Evolutionary conservation across 2,329 filamentous ascomycete species (phyloP).

Genomic region (Pseudopyricularia javanii): DNA sequence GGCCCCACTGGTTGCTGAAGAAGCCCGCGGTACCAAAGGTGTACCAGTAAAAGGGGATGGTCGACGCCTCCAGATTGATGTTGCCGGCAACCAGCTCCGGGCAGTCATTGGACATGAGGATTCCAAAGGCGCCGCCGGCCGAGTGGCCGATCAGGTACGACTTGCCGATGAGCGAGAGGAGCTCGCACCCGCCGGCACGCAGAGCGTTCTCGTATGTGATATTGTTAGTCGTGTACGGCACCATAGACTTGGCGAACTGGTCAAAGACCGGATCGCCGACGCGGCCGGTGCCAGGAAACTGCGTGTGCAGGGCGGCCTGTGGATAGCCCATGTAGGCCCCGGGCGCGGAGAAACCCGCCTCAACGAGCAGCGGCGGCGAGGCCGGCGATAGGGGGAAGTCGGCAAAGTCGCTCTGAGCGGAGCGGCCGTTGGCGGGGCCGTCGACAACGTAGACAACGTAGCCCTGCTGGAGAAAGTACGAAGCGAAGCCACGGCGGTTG

Average conservation of each 20-base stretch:
- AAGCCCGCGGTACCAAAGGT: slow-evolving; percentile 12
- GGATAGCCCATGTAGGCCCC: slow-evolving; percentile 21
- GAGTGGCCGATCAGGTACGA: slow-evolving; percentile 29
- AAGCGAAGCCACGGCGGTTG: slow-evolving; percentile 32
- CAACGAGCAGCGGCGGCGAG: slow-evolving; percentile 20
- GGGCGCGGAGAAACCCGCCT: slow-evolving; percentile 23
- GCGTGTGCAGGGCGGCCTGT: slow-evolving; percentile 25
- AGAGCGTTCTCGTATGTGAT: slow-evolving; percentile 21
- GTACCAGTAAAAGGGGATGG: slow-evolving; percentile 33
- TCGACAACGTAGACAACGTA: slow-evolving; percentile 35
- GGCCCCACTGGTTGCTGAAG: slow-evolving; percentile 9
- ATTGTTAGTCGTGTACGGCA: slow-evolving; percentile 21
- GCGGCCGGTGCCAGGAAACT: slow-evolving; percentile 27
- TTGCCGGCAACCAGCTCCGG: slow-evolving; percentile 34
- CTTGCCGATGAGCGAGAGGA: slow-evolving; percentile 11
- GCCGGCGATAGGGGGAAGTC: background rate
- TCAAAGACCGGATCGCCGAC: slow-evolving; percentile 27
- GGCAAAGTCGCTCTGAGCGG: slow-evolving; percentile 17
- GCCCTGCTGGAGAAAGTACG: slow-evolving; percentile 28
- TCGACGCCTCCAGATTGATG: slow-evolving; percentile 38
- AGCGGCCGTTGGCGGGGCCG: slow-evolving; percentile 30
- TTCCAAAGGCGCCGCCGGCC: slow-evolving; percentile 28
- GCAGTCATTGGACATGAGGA: slow-evolving; percentile 31
- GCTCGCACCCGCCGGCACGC: slow-evolving; percentile 11
- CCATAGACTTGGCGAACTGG: slow-evolving; percentile 23